phyloP scores from a whole-genome alignment of 345 rosid genomes.

The Salix exigua region DNA sequence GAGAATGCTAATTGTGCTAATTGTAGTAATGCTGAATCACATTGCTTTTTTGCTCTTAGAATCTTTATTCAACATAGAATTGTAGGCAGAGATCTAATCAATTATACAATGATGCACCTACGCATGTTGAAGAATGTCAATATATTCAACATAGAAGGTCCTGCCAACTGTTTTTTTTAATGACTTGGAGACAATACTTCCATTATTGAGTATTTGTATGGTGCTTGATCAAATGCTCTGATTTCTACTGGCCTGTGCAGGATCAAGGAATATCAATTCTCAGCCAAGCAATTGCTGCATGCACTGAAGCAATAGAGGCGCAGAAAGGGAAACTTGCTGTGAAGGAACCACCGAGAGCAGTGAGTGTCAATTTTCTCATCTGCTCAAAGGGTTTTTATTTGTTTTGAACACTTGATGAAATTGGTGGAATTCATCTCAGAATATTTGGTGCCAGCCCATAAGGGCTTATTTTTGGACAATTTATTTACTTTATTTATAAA shows the following conservation, averaged over 20 bases:
- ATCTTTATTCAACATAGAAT: background rate
- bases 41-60: background rate
- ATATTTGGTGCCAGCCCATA: background rate
- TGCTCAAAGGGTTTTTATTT: background rate
- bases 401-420: background rate
- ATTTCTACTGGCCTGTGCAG: slow-evolving; percentile 32
- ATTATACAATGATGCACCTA: background rate
- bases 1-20: background rate
- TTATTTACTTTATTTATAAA: background rate
- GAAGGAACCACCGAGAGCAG: slow-evolving; percentile 93
- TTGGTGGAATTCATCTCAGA: background rate
- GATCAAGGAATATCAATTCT: slow-evolving; percentile 91
- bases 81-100: background rate
- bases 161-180: background rate
- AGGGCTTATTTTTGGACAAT: background rate
- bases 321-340: slow-evolving; percentile 87
- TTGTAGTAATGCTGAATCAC: background rate
- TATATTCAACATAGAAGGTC: background rate
- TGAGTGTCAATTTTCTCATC: slow-evolving; percentile 36
- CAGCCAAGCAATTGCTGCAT: slow-evolving; percentile 66
- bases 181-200: background rate
- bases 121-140: background rate
- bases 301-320: slow-evolving; percentile 70
- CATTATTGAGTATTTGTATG: background rate
- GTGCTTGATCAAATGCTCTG: background rate